Base-by-base conservation (phyloP, 2,329 filamentous ascomycete genomes). In the Akanthomyces dipterigenus region DNA sequence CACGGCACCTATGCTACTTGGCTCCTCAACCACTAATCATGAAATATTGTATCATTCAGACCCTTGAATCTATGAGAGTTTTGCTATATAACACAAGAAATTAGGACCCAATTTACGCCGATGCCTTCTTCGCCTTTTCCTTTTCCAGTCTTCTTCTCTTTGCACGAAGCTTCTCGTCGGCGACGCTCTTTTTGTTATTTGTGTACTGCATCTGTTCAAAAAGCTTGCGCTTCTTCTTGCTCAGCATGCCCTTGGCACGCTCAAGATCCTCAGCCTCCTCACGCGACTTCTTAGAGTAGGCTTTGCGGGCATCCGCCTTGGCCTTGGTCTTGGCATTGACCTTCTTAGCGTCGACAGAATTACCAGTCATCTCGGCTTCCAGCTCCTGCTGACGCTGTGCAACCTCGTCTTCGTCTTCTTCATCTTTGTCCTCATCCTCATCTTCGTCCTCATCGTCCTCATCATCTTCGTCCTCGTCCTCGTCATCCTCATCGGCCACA, bases 151-250 rank as follows among this genome's bases (percentile, higher is more conserved):
- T 96, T 78, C 95, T 90, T 76, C 91, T 87, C 88, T 99, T 99
- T 62, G 82, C 84, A 68, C 93, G 84, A 73, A 99, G 78, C 77
- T 88, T 90, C 79, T 93, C 89, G 53, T 93, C 90, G 78, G 96
- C 91, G 28, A 87, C 89, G 67, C 93, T 93, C 81, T 91, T 90
- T 83, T 95, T 93, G 78, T 88, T 93, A 77, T 97, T 96, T 64
- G 87, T 92, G 77, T 96, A 96, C 71, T 92, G 83, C 91, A 99
- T 99, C 80, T 97, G 95, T 81, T 98, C 95, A 67, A 93, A 89
- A 70, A 97, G 80, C 86, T 97, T 97, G 70, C 95, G 84, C 87
- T 98, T 99, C 85, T 96, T 95, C 76, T 96, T 90, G 75, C 89
- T 90, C 81, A 98, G 88, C 95, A 99, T 99, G 79, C 96, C 95